Conservation (phyloP, 2,329 filamentous ascomycete genomes). For the Colletotrichum tropicicola region DNA sequence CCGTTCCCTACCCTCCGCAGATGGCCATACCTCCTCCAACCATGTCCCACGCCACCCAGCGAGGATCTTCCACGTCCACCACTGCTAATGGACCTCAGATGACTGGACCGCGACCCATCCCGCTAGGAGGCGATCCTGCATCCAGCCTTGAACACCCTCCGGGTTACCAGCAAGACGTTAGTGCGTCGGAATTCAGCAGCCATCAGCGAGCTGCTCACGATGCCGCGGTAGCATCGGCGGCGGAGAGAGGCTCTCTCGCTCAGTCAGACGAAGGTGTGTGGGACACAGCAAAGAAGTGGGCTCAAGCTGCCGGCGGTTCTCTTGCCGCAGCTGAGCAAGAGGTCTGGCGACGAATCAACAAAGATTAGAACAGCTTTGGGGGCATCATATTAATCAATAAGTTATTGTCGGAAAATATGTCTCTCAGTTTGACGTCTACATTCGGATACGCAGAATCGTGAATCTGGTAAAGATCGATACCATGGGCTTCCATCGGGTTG, state of each 20-base stretch:
- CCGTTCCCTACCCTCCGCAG: slow-evolving; percentile 52
- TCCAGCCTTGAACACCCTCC: slow-evolving; percentile 54
- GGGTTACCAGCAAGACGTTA: slow-evolving; percentile 65
- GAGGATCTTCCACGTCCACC: slow-evolving; percentile 55
- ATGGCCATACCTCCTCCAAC: slow-evolving; percentile 61
- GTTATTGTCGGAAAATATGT: background rate
- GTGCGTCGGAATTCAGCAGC: slow-evolving; percentile 60
- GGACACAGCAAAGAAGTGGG: slow-evolving; percentile 66
- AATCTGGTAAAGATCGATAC: background rate
- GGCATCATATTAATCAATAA: background rate
- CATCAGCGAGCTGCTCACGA: slow-evolving; percentile 54
- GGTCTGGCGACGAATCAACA: slow-evolving; percentile 72
- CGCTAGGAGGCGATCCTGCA: slow-evolving; percentile 35
- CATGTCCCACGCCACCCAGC: slow-evolving; percentile 49
- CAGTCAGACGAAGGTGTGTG: slow-evolving; percentile 57
- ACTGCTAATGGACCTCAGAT: slow-evolving; percentile 38
- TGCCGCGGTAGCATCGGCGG: slow-evolving; percentile 40
- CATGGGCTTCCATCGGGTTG: background rate
- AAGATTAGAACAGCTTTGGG: slow-evolving; percentile 49
- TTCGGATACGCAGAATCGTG: background rate
- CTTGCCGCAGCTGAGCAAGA: slow-evolving; percentile 67
- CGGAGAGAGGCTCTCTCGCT: slow-evolving; percentile 36
- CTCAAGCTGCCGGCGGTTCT: slow-evolving; percentile 63
- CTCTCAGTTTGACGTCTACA: background rate
- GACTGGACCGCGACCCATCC: slow-evolving; percentile 36